These are phyloP conservation scores for Cordyceps farinosa DNA, from an alignment of 2,329 filamentous ascomycete genomes.

Conservation along the genomic window DNA sequence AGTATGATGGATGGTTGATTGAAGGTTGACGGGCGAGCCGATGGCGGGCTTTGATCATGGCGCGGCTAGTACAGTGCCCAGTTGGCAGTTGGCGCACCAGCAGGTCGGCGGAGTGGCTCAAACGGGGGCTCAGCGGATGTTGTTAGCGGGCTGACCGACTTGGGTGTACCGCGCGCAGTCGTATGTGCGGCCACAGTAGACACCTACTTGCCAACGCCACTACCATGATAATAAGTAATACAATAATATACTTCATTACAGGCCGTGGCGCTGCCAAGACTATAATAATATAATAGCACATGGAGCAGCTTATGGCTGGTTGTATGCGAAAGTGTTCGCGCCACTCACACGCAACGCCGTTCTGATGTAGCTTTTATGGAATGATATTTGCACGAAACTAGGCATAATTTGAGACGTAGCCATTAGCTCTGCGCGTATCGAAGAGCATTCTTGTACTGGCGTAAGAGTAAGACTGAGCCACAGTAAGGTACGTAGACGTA, in stretches of 20 bases:
- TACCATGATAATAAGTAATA: background rate
- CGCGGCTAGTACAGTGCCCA: slow-evolving; percentile 13
- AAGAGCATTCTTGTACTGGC: too few relatives aligned
- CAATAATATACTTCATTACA: too few relatives aligned
- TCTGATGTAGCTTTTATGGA: too few relatives aligned
- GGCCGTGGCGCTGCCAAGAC: background rate
- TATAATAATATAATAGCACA: background rate
- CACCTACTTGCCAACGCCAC: too few relatives aligned
- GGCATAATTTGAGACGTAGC: too few relatives aligned
- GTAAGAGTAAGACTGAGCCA: too few relatives aligned
- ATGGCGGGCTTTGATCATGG: background rate
- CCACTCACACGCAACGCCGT: background rate
- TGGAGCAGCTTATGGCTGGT: background rate
- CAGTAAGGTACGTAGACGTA: too few relatives aligned
- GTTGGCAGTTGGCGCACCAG: background rate
- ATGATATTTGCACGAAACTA: too few relatives aligned
- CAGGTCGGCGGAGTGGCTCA: background rate
- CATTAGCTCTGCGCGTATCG: too few relatives aligned
- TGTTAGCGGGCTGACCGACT: background rate
- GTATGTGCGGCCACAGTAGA: too few relatives aligned
- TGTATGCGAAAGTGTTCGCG: background rate
- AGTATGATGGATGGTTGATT: slow-evolving; percentile 1
- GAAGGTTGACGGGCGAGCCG: background rate
- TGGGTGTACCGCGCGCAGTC: background rate
- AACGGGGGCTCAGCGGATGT: background rate